Evolutionary conservation across 2,329 filamentous ascomycete genomes (phyloP).

Genomic region (Cercospora canescens): DNA sequence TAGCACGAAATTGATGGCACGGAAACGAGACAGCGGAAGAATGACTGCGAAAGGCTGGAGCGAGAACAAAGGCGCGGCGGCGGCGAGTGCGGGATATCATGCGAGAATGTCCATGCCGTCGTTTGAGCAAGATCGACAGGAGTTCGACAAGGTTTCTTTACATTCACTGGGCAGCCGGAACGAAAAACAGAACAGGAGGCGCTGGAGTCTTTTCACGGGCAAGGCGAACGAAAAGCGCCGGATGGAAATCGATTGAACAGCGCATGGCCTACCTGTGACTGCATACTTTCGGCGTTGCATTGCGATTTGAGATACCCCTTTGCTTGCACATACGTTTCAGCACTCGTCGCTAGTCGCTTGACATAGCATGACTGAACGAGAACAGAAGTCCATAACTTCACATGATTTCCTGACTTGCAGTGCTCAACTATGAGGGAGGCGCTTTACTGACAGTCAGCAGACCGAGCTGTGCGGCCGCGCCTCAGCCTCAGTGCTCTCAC

Average conservation of each 20-base stretch:
- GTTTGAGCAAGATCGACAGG: slow-evolving; percentile 5
- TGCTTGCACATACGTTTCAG: background rate
- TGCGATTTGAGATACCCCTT: background rate
- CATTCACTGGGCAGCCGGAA: slow-evolving; percentile 4
- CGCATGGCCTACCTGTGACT: background rate
- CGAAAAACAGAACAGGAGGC: slow-evolving; percentile 2
- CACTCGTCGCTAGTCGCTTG: background rate
- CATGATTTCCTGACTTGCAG: background rate
- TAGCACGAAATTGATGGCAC: background rate
- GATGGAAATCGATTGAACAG: slow-evolving; percentile 8
- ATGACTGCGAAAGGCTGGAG: background rate
- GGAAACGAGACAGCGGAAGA: slow-evolving; percentile 3
- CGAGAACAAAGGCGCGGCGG: background rate
- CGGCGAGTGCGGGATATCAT: slow-evolving; percentile 1
- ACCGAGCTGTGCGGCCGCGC: background rate
- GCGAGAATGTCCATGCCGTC: slow-evolving; percentile 6
- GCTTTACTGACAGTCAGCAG: background rate
- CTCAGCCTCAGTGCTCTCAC: background rate
- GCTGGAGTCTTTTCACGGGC: background rate
- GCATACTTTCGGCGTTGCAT: background rate
- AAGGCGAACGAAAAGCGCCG: background rate
- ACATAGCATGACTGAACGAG: background rate
- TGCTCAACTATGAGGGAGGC: background rate
- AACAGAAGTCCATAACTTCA: background rate
- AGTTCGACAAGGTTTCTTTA: background rate